phyloP scores from a whole-genome alignment of 352 stramenopile species.

The Globisporangium paroecandrum region DNA sequence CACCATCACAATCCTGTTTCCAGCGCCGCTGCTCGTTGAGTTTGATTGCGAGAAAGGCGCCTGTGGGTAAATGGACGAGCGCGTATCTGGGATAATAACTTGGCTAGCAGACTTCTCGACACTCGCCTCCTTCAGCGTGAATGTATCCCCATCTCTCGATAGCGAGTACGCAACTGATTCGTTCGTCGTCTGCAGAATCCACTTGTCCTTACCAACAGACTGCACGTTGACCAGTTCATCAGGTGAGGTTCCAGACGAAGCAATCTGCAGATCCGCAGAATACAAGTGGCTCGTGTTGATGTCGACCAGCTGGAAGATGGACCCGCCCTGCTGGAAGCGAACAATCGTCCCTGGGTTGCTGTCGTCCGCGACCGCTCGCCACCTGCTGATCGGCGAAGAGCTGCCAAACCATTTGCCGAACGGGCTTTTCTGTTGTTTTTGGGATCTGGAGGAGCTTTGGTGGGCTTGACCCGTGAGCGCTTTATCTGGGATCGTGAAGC shows the following conservation, averaged over 20 bases:
- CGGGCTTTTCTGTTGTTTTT: slow-evolving; percentile 11
- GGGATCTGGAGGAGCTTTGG: background rate
- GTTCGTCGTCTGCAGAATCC: slow-evolving; percentile 48
- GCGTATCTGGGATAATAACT: slow-evolving; percentile 19
- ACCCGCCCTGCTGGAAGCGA: slow-evolving; percentile 48
- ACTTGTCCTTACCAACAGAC: slow-evolving; percentile 32
- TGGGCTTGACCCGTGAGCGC: slow-evolving; percentile 49
- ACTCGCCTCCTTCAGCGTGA: slow-evolving; percentile 30
- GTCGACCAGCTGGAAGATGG: slow-evolving; percentile 56
- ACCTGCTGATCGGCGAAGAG: slow-evolving; percentile 23
- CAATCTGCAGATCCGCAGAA: slow-evolving; percentile 40
- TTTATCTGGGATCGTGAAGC: slow-evolving; percentile 52
- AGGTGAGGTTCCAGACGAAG: background rate
- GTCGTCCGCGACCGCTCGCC: slow-evolving; percentile 10
- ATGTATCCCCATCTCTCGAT: slow-evolving; percentile 19
- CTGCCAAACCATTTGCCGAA: slow-evolving; percentile 49
- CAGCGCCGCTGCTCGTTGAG: background rate
- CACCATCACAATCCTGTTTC: slow-evolving; percentile 24
- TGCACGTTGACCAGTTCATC: slow-evolving; percentile 40
- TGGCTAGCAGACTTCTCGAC: slow-evolving; percentile 12
- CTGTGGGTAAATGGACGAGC: slow-evolving; percentile 30
- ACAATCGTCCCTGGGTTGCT: slow-evolving; percentile 35
- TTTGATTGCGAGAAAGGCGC: background rate
- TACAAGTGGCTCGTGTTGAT: slow-evolving; percentile 34
- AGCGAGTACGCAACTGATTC: slow-evolving; percentile 32